Base-by-base conservation (phyloP, 805 yeast genomes). In the Kuraishia molischiana region DNA sequence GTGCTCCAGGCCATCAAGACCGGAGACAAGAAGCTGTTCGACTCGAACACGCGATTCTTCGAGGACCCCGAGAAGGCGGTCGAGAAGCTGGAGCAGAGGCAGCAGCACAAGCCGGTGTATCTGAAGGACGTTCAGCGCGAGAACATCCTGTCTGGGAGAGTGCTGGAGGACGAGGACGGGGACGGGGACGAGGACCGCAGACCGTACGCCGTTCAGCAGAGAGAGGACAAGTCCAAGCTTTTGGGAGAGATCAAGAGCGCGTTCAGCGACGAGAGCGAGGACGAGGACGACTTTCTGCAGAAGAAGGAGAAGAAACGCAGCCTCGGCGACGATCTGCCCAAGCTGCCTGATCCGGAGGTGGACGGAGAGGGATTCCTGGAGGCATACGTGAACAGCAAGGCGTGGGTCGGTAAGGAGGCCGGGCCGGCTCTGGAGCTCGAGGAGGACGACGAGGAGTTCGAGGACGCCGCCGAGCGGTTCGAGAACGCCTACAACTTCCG, bases 401-500 rank as follows among this genome's bases (percentile, higher is more conserved):
- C 95, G 0, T 92, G 98, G 98, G 74, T 87, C 38, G 95, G 95
- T 26, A 70, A 69, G 36, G 66, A 74, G 37, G 74, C 74, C 38
- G 85, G 80, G 45, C 74, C 72, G 46, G 67, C 67, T 47, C 50
- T 34, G 53, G 57, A 38, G 4, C 57, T 68, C 46, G 67, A 69
- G 24, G 85, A 74, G 40, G 86, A 79, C 41, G 94, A 86, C 49
- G 90, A 81, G 35, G 92, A 84, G 39, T 89, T 89, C 52, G 97
- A 90, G 35, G 84, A 85, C 32, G 92, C 94, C 2, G 96, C 83
- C 4, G 98, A 92, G 49, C 66, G 76, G 51, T 87, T 85, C 50
- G 98, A 92, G 59, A 77, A 77, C 44, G 96, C 95, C 0, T 90
- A 89, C 62, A 92, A 92, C 53, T 90, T 90, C 69, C 74, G 98